Evolutionary conservation across 441 rosid genomes (phyloP).

Genomic region (Gossypium aridum): DNA sequence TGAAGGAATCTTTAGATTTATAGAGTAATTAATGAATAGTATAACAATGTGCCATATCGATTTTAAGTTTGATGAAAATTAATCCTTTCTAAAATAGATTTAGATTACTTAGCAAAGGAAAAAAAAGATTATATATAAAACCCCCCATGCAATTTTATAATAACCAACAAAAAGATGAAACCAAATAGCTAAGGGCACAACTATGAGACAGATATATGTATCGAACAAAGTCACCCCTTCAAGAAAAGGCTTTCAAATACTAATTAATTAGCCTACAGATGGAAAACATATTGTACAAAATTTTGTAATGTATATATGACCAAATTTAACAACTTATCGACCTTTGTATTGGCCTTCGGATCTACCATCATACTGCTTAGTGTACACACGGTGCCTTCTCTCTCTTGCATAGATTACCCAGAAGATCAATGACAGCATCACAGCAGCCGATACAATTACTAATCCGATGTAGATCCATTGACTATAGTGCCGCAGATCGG

Average conservation of each 20-base stretch:
- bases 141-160: background rate
- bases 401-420: conserved; percentile 91
- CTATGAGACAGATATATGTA: background rate
- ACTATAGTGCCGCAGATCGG: conserved; percentile 45
- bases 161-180: background rate
- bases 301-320: background rate
- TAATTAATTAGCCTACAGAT: background rate
- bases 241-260: background rate
- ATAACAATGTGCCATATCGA: too few relatives aligned
- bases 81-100: too few relatives aligned
- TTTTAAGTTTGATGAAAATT: too few relatives aligned
- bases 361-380: conserved; percentile 18
- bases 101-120: too few relatives aligned
- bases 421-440: conserved; percentile 86
- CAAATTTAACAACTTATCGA: conserved; percentile 15
- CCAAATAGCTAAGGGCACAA: background rate
- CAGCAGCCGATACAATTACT: conserved; percentile 69
- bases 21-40: too few relatives aligned
- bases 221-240: background rate
- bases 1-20: too few relatives aligned
- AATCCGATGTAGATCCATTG: conserved; percentile 80
- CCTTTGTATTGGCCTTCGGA: conserved; percentile 28
- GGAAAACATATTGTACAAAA: background rate
- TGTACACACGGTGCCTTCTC: conserved; percentile 61
- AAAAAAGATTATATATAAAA: background rate